Evolutionary conservation across 148 eudicot genomes (phyloP).

Genomic region (Camellia sinensis): DNA sequence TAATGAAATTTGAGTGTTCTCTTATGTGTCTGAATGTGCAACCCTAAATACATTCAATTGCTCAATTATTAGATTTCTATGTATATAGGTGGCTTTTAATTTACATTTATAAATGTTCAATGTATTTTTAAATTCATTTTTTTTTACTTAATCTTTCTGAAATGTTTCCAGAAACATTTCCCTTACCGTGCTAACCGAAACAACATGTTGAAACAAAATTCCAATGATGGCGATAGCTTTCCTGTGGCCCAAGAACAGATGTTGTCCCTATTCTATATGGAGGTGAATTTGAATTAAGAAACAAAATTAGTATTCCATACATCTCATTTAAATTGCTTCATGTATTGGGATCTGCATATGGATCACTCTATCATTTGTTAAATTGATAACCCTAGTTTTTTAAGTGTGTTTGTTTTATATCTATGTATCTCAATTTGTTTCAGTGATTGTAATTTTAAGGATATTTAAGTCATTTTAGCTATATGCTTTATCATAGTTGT

Average conservation of each 20-base stretch:
- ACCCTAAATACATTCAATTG: neutral
- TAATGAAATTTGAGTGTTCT: neutral
- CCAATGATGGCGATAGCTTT: neutral
- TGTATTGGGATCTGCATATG: neutral
- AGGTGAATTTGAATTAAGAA: neutral
- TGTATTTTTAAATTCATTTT: neutral
- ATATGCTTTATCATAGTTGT: too few relatives aligned
- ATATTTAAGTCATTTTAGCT: too few relatives aligned
- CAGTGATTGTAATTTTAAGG: too few relatives aligned
- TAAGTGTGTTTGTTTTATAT: too few relatives aligned
- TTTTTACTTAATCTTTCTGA: neutral
- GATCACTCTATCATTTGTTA: neutral
- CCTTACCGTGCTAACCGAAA: neutral
- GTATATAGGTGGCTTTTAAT: too few relatives aligned
- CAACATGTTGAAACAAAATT: neutral
- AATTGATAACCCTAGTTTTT: neutral
- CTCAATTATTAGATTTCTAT: neutral
- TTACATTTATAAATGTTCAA: too few relatives aligned
- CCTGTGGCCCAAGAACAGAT: neutral
- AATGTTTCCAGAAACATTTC: neutral
- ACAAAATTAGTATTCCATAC: neutral
- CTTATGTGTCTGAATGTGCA: too few relatives aligned
- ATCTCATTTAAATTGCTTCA: constrained; percentile 1
- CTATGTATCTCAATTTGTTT: too few relatives aligned
- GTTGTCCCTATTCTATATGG: neutral